These are phyloP conservation scores for Ophiostoma sp. DNA, from an alignment of 2,329 filamentous ascomycete genomes.

Conservation along the genomic window DNA sequence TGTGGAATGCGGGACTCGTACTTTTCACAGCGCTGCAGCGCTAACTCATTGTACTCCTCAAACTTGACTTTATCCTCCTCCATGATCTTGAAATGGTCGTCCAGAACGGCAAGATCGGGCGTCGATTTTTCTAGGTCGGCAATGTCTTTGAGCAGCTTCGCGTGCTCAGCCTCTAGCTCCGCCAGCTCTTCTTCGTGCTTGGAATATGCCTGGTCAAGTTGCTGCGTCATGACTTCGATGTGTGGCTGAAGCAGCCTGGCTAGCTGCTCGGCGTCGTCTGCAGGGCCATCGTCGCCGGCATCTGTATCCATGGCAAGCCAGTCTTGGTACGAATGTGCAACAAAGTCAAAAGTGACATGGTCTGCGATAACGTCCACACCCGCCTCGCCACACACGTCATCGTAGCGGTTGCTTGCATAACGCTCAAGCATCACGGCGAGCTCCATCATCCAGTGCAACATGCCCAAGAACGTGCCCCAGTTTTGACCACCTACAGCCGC, in stretches of 20 bases:
- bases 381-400: conserved; percentile 81
- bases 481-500: conserved; percentile 93
- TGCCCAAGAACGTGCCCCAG: conserved; percentile 88
- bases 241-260: conserved; percentile 76
- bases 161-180: conserved; percentile 80
- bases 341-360: conserved; percentile 88
- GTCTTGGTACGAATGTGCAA: conserved; percentile 83
- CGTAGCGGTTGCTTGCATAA: conserved; percentile 72
- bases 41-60: conserved; percentile 84
- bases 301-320: conserved; percentile 93
- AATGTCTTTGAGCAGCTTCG: conserved; percentile 75
- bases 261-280: conserved; percentile 74
- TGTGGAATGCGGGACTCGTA: conserved; percentile 76
- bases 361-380: conserved; percentile 85
- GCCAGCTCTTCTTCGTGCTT: conserved; percentile 80
- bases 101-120: conserved; percentile 74
- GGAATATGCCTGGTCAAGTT: conserved; percentile 80
- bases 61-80: conserved; percentile 94
- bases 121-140: conserved; percentile 83
- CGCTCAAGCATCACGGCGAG: conserved; percentile 88
- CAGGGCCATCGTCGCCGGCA: conserved; percentile 62
- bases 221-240: conserved; percentile 76
- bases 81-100: conserved; percentile 86
- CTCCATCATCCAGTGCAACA: conserved; percentile 99
- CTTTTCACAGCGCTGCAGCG: conserved; percentile 80